These are phyloP conservation scores for Blastocystis sp. DNA, from an alignment of 352 stramenopile species.

Conservation along the genomic window DNA sequence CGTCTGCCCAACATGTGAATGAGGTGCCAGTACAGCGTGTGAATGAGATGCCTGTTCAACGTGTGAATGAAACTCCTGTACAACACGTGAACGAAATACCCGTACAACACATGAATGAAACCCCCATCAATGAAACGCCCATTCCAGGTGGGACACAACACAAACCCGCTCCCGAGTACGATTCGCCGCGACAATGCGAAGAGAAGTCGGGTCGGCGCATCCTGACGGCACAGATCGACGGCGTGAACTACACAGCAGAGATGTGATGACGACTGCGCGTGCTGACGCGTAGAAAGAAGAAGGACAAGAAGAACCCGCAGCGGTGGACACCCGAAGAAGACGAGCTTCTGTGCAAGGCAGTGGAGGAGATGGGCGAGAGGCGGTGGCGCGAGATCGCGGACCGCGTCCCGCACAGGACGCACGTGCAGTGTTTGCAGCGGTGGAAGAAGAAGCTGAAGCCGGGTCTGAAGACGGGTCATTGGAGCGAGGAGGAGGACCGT, in stretches of 20 bases:
- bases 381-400: slow-evolving; percentile 89
- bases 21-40: neutral
- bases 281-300: slow-evolving; percentile 30
- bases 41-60: too few species aligned
- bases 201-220: neutral
- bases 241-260: slow-evolving; percentile 36
- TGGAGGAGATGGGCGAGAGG: slow-evolving; percentile 85
- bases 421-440: slow-evolving; percentile 87
- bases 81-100: neutral
- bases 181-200: neutral
- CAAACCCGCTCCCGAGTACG: neutral
- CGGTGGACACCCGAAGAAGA: slow-evolving; percentile 87
- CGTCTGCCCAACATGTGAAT: too few species aligned
- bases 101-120: too few species aligned
- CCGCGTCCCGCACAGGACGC: slow-evolving; percentile 84
- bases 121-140: neutral
- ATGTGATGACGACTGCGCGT: neutral
- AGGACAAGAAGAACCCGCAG: slow-evolving; percentile 61
- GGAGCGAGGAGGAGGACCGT: slow-evolving; percentile 86
- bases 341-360: slow-evolving; percentile 83
- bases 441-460: slow-evolving; percentile 88
- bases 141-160: neutral
- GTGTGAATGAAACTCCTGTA: neutral
- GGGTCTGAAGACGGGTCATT: slow-evolving; percentile 86
- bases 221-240: slow-evolving; percentile 25